Percentiles rank a stretch among this genome's conserved stretches.
phyloP scores from a whole-genome alignment of 768 basidiomycete species.

The Crepidotus variabilis region DNA sequence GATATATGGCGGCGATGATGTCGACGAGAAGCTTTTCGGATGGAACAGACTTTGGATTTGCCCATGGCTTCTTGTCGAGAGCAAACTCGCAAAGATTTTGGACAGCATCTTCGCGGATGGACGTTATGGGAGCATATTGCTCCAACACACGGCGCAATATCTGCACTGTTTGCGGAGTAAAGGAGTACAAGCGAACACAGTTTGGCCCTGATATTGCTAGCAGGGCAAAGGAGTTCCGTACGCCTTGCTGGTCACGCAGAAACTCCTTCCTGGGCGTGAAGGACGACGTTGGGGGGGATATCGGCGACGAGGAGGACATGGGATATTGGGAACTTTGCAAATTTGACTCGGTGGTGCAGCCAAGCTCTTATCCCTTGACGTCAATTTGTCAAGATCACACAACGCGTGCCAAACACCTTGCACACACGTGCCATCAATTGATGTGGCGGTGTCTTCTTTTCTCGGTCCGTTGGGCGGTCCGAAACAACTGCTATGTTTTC shows the following conservation, averaged over 20 bases:
- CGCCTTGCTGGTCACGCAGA: constrained; percentile 47
- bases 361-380: constrained; percentile 18
- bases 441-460: neutral
- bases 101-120: constrained; percentile 49
- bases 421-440: constrained; percentile 11
- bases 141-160: constrained; percentile 58
- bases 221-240: constrained; percentile 58
- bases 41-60: constrained; percentile 57
- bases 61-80: constrained; percentile 71
- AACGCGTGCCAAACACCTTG: constrained; percentile 16
- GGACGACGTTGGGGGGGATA: constrained; percentile 37
- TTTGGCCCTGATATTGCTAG: constrained; percentile 65
- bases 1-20: constrained; percentile 58
- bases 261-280: constrained; percentile 76
- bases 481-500: neutral
- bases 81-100: constrained; percentile 65
- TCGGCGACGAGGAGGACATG: constrained; percentile 22
- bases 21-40: constrained; percentile 71
- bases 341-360: constrained; percentile 2
- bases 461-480: neutral
- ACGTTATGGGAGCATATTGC: constrained; percentile 34
- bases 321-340: constrained; percentile 1
- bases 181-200: constrained; percentile 67
- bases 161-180: constrained; percentile 48
- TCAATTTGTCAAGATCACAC: constrained; percentile 12